Percentiles rank a stretch among this genome's conserved stretches.
phyloP scores from a whole-genome alignment of 148 eudicot species.

The Drosera capensis region DNA sequence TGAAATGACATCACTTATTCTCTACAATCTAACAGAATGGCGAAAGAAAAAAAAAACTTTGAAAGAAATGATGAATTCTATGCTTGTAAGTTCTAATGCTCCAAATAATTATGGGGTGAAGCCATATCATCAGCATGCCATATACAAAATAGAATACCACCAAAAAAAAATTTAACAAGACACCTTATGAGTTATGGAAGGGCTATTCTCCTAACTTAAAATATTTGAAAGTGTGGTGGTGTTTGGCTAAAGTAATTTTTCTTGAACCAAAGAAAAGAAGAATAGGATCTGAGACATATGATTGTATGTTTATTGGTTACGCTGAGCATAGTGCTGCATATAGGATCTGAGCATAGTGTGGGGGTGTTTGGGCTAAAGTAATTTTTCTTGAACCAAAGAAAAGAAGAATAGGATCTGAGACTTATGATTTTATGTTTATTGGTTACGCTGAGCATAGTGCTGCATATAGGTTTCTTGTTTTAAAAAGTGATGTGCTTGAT shows the following conservation, averaged over 20 bases:
- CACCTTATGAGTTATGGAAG: conserved; percentile 10
- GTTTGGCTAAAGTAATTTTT: conserved; percentile 1
- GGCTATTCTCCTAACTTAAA: not conserved
- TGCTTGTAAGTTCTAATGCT: conserved; percentile 3
- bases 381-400: conserved; percentile 1
- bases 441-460: conserved; percentile 4
- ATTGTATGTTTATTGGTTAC: conserved; percentile 4
- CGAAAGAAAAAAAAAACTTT: conserved; percentile 8
- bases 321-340: conserved; percentile 4
- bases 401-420: conserved; percentile 3
- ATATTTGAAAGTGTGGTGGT: conserved; percentile 3
- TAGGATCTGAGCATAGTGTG: too few species aligned
- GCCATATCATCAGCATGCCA: conserved; percentile 5
- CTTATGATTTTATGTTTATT: not conserved
- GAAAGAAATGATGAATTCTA: conserved; percentile 6
- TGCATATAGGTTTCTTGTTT: conserved; percentile 6
- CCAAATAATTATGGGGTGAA: conserved; percentile 5
- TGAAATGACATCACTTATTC: not conserved
- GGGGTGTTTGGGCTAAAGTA: too few species aligned
- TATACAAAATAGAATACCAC: conserved; percentile 4
- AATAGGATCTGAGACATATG: conserved; percentile 1
- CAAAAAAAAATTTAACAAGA: not conserved
- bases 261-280: conserved; percentile 1
- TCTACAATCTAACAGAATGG: conserved; percentile 1
- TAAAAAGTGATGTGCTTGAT: conserved; percentile 2